These are phyloP conservation scores for Geotrichum histeridarum DNA, from an alignment of 1,139 yeast genomes.

Conservation along the genomic window DNA sequence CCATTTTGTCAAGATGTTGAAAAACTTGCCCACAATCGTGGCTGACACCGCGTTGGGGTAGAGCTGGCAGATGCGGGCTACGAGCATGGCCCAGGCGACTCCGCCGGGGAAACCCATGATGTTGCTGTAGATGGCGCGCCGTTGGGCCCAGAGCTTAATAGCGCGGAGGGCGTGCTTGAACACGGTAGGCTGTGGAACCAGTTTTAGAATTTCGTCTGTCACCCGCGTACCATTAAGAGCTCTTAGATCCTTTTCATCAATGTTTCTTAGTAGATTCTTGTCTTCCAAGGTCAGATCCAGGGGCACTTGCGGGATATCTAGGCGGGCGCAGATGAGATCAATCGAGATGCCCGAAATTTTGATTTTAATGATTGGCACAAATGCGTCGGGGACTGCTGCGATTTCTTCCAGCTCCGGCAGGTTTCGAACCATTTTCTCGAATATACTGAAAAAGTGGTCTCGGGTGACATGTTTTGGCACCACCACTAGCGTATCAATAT, in stretches of 20 bases:
- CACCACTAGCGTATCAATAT: conserved; percentile 91
- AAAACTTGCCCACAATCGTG: conserved; percentile 83
- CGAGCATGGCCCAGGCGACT: conserved; percentile 99
- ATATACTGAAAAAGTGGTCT: conserved; percentile 80
- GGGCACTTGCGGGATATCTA: conserved; percentile 81
- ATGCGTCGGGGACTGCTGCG: conserved; percentile 92
- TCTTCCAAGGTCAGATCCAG: conserved; percentile 67
- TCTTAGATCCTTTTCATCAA: conserved; percentile 86
- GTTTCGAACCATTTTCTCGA: conserved; percentile 58
- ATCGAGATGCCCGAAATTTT: conserved; percentile 85
- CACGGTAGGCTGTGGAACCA: conserved; percentile 90
- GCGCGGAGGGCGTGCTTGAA: conserved; percentile 91
- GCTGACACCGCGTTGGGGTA: conserved; percentile 96
- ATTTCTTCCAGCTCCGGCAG: conserved; percentile 84
- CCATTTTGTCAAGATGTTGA: conserved; percentile 83
- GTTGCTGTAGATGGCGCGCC: conserved; percentile 88
- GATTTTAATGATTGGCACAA: conserved; percentile 87
- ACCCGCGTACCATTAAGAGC: conserved; percentile 94
- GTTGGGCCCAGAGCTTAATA: conserved; percentile 93
- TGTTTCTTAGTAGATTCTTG: conserved; percentile 72
- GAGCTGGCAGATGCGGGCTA: conserved; percentile 90
- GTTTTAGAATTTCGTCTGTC: conserved; percentile 81
- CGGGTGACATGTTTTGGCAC: conserved; percentile 94
- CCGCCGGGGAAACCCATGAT: conserved; percentile 99
- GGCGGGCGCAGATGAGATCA: conserved; percentile 78